phyloP scores from a whole-genome alignment of 371 early-diverging fungal species.

The Amoeboaphelidium protococcarum region DNA sequence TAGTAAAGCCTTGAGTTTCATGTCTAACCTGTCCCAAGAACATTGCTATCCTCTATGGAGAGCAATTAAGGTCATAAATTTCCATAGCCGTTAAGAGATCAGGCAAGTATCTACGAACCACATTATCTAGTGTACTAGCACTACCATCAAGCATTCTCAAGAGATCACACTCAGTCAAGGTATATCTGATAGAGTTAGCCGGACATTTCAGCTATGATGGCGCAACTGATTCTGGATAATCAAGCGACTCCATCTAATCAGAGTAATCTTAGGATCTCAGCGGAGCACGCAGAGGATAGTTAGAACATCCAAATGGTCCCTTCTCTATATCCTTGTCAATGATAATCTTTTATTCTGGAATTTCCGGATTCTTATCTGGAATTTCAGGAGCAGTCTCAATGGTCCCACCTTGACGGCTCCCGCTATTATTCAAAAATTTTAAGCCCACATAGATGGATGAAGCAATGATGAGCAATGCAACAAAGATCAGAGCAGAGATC shows the following conservation, averaged over 20 bases:
- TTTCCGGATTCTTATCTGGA: neutral
- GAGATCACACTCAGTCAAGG: neutral
- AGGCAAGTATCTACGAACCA: neutral
- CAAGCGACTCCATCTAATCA: too few species aligned
- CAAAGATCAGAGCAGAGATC: too few species aligned
- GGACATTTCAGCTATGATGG: neutral
- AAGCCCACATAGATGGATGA: too few species aligned
- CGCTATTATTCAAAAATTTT: too few species aligned
- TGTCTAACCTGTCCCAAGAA: neutral
- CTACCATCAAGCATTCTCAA: neutral
- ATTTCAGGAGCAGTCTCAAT: neutral
- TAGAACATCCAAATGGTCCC: neutral
- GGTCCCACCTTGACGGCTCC: too few species aligned
- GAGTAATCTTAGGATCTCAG: neutral
- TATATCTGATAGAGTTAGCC: neutral
- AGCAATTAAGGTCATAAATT: neutral
- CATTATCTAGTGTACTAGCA: neutral
- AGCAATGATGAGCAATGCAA: too few species aligned
- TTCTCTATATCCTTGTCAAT: neutral
- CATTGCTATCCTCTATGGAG: neutral
- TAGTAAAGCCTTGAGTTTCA: neutral
- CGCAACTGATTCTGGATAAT: neutral
- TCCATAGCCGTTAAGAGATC: neutral
- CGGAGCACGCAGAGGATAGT: neutral
- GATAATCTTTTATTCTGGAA: neutral